These are phyloP conservation scores for Trypanosomatidae sp. DNA, from an alignment of 208 protist genomes.

Conservation along the genomic window DNA sequence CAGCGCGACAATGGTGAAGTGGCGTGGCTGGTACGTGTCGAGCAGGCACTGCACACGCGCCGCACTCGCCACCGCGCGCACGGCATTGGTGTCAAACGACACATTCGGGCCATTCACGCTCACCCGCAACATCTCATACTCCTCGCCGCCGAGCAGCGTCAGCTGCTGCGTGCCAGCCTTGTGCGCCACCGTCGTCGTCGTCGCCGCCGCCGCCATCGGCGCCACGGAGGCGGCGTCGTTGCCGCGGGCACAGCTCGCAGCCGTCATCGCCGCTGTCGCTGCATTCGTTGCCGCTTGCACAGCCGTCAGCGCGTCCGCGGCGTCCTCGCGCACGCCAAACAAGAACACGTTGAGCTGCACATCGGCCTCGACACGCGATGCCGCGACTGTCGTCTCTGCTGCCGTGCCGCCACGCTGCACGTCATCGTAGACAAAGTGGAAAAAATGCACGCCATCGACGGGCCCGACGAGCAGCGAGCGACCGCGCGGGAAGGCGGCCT, in stretches of 20 bases:
- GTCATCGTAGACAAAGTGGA: slow-evolving; percentile 77
- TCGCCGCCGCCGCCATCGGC: too few species aligned
- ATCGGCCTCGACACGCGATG: slow-evolving; percentile 35
- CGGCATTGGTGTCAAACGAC: slow-evolving; percentile 69
- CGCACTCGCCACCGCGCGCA: slow-evolving; percentile 7
- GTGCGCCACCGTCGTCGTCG: too few species aligned
- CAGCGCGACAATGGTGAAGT: slow-evolving; percentile 54
- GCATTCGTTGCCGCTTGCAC: not conserved
- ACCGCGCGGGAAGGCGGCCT: slow-evolving; percentile 58
- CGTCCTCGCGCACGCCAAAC: slow-evolving; percentile 19
- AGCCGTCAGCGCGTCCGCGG: slow-evolving; percentile 5
- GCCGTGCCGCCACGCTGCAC: slow-evolving; percentile 13
- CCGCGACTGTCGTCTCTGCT: too few species aligned
- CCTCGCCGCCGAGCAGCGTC: slow-evolving; percentile 10
- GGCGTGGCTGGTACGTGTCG: slow-evolving; percentile 23
- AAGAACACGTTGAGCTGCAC: slow-evolving; percentile 74
- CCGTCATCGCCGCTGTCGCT: not conserved
- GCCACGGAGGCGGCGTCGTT: not conserved
- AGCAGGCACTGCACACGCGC: slow-evolving; percentile 30
- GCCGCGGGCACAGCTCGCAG: not conserved
- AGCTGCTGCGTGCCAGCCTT: slow-evolving; percentile 19
- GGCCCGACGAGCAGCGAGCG: slow-evolving; percentile 68
- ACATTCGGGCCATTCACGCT: slow-evolving; percentile 23
- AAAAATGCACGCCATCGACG: slow-evolving; percentile 80
- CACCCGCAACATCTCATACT: slow-evolving; percentile 59